Base-by-base conservation (phyloP, 2,329 filamentous ascomycete species). In the Achaetomium macrosporum region DNA sequence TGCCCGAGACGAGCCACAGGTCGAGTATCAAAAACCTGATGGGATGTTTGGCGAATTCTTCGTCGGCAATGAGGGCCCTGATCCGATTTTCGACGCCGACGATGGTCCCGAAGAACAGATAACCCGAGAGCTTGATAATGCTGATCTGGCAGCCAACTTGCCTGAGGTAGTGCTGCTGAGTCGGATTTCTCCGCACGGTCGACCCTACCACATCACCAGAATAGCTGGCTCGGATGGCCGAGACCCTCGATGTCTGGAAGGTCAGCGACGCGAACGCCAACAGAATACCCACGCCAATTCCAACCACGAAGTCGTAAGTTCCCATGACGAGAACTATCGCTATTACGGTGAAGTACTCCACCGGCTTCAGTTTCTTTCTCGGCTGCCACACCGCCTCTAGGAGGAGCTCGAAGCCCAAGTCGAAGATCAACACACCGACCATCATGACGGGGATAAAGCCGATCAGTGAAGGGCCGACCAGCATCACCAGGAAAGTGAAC, bases 71-170 rank as follows among this genome's bases (percentile, higher is more conserved):
- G 31, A 97, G 73, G 4, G 78, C 82, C 19, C 91, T 82, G 56
- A 97, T 91, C 58, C 87, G 87, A 57, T 89, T 87, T 68, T 99
- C 93, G 0, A 99, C 92, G 44, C 89, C 90, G 49, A 96, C 92
- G 59, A 99, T 96, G 2, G 91, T 97, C 15, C 93, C 93, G 61
- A 99, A 99, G 75, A 99, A 99, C n/a, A 99, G 80, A 65, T 92
- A 97, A 0, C 93, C 92, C 0, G 88, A 86, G 15, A 99, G 78
- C 68, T 97, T 97, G 64, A 95, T 87, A 46, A 97, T 84, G 54
- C 88, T 87, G 33, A 95, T 93, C 66, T 99, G 93, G 31, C 82
- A 80, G 3, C 92, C 91, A 15, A 93, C 91, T 59, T 92, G 81
- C 56, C 85, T 84, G 4, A 99, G 75, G 65, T 93, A 99, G 54